Percentiles rank a stretch among this genome's conserved stretches.
These are phyloP conservation scores for Lepiota subincarnata DNA, from an alignment of 768 basidiomycete genomes.

Conservation along the genomic window DNA sequence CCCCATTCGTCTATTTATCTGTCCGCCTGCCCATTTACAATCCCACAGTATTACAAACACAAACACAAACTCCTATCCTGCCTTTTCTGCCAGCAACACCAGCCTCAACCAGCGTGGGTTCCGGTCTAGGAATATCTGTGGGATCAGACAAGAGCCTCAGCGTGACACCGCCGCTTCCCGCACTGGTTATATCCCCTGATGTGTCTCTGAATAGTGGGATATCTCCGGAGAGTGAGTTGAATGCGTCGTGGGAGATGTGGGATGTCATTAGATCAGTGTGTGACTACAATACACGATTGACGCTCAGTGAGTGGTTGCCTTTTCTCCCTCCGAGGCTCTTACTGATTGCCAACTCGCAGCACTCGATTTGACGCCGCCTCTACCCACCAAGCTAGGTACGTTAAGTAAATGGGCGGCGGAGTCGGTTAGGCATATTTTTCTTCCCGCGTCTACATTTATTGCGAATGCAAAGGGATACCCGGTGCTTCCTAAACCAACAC, in stretches of 20 bases:
- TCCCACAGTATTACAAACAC: slow-evolving; percentile 50
- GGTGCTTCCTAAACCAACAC: slow-evolving; percentile 90
- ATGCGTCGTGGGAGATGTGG: slow-evolving; percentile 98
- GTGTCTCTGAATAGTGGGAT: slow-evolving; percentile 18
- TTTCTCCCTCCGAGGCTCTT: not conserved
- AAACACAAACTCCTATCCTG: slow-evolving; percentile 20
- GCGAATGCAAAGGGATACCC: slow-evolving; percentile 96
- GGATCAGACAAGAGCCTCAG: slow-evolving; percentile 6
- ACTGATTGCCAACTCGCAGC: slow-evolving; percentile 42
- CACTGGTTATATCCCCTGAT: slow-evolving; percentile 32
- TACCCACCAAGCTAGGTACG: slow-evolving; percentile 73
- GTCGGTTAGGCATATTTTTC: slow-evolving; percentile 81
- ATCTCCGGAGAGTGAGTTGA: slow-evolving; percentile 51
- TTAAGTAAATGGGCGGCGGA: slow-evolving; percentile 91
- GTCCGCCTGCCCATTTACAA: slow-evolving; percentile 83
- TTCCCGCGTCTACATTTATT: slow-evolving; percentile 90
- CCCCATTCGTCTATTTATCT: slow-evolving; percentile 74
- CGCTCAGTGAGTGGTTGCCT: slow-evolving; percentile 51
- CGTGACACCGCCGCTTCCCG: slow-evolving; percentile 24
- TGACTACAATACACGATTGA: slow-evolving; percentile 72
- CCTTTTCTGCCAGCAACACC: slow-evolving; percentile 17
- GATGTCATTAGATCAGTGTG: slow-evolving; percentile 90
- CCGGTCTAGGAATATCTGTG: not conserved
- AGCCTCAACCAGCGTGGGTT: slow-evolving; percentile 4
- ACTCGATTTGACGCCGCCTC: slow-evolving; percentile 84